Conservation (phyloP, 768 basidiomycete genomes). For the Boletus rubroflammeus region DNA sequence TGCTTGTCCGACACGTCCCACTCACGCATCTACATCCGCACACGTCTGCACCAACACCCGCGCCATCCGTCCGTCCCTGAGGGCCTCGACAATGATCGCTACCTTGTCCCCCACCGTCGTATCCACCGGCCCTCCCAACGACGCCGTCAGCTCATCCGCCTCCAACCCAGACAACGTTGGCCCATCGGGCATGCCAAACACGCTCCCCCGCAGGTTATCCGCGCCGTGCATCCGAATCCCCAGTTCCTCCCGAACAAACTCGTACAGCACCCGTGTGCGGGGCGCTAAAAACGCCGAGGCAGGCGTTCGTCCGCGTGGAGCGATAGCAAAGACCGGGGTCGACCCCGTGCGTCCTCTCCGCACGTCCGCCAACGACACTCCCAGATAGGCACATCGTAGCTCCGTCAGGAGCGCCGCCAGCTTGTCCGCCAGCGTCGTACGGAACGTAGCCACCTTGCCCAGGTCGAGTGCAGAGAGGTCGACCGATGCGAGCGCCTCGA, state of each 20-base stretch:
- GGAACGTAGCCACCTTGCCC: constrained; percentile 23
- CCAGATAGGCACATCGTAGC: constrained; percentile 28
- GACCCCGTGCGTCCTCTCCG: constrained; percentile 9
- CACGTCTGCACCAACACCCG: constrained; percentile 55
- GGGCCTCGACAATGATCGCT: constrained; percentile 74
- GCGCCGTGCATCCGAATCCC: constrained; percentile 80
- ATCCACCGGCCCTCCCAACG: constrained; percentile 29
- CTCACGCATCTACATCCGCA: constrained; percentile 19
- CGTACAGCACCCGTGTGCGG: constrained; percentile 64
- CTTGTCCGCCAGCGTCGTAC: constrained; percentile 12
- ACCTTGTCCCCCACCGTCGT: constrained; percentile 68
- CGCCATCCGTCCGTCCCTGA: constrained; percentile 68
- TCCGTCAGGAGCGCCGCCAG: constrained; percentile 24
- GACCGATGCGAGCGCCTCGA: constrained; percentile 41
- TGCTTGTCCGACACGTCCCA: not conserved
- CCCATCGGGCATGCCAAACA: constrained; percentile 45
- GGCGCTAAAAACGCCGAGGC: constrained; percentile 56
- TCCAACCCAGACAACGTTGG: constrained; percentile 33
- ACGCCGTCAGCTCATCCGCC: constrained; percentile 42
- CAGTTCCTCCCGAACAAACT: constrained; percentile 66
- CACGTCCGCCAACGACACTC: constrained; percentile 20
- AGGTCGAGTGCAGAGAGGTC: constrained; percentile 18
- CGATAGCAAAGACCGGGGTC: constrained; percentile 38
- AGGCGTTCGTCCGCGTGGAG: constrained; percentile 55
- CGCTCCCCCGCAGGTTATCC: constrained; percentile 63